These are phyloP conservation scores for Amphirosellinia nigrospora DNA, from an alignment of 495 filamentous ascomycete species.

Conservation along the genomic window DNA sequence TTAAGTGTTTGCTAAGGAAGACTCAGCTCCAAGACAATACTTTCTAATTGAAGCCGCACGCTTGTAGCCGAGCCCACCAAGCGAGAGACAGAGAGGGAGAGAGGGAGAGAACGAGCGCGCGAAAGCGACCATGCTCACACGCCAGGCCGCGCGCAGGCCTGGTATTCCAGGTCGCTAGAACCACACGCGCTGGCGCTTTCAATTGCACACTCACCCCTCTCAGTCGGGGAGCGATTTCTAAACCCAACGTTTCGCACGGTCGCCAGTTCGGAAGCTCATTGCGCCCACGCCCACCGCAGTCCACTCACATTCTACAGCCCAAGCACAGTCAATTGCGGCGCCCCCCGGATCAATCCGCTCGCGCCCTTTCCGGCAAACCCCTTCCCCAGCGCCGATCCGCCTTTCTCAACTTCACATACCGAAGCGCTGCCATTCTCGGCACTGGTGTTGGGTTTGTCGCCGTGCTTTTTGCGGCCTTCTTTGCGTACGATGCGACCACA, in stretches of 20 bases:
- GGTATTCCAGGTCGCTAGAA: constrained; percentile 21
- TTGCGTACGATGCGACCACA: constrained; percentile 92
- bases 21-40: neutral
- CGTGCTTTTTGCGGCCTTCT: constrained; percentile 74
- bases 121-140: constrained; percentile 21
- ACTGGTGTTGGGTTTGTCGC: constrained; percentile 53
- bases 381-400: constrained; percentile 52
- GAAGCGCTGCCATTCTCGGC: constrained; percentile 57
- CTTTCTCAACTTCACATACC: constrained; percentile 56
- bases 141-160: constrained; percentile 14
- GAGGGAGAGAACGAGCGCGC: neutral
- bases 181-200: neutral
- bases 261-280: constrained; percentile 31
- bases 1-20: neutral
- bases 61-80: too few species aligned
- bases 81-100: neutral
- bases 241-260: neutral
- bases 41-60: constrained; percentile 5
- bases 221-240: neutral
- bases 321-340: constrained; percentile 27
- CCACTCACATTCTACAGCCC: neutral
- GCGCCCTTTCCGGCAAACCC: constrained; percentile 54
- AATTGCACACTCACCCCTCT: neutral
- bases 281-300: constrained; percentile 25
- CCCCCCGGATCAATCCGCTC: constrained; percentile 29